Base-by-base conservation (phyloP, 2,329 filamentous ascomycete species). In the Colletotrichum scovillei region DNA sequence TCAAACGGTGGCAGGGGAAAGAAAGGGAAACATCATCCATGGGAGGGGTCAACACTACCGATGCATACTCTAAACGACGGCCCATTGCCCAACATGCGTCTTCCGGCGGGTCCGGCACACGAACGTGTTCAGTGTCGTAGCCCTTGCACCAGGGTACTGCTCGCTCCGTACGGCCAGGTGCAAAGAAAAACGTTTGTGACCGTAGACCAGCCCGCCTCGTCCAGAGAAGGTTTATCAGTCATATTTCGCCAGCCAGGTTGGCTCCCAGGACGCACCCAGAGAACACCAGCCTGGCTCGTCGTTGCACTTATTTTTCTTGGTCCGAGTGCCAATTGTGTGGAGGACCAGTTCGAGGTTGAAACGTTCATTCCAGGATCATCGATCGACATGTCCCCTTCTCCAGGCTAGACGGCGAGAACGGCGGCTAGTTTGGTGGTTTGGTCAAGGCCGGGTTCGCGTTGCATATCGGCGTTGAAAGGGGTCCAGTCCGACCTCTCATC, bases 301-400 rank as follows among this genome's bases (percentile, higher is more conserved):
- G 26, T 14, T 60, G 67, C 56, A 14, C 64, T 55, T n/a, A 32
- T 55, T 52, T 55, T 55, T 69, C 66, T 56, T 73, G 67, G 60
- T 38, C 70, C 67, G 55, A 60, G 70, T 57, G 67, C 58, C 55
- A 19, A 11, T 26, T 26, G 53, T 53, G 59, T 64, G 55, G 52
- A 70, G 64, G 60, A 71, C 35, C 67, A 66, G 67, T 73, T 73
- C 71, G 71, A 73, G 19, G 71, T 73, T 73, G 71, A 73, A 73
- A 73, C 71, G 67, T 73, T 73, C 71, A 71, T 66, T 52, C 70
- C 26, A 42, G 71, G 71, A 71, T 71, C 60, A 71, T 73, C 71
- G 67, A 73, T 71, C 67, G 70, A 49, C 35, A n/a, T 35, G 26
- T 35, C 22, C 55, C 42, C 16, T 46, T 64, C 42, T 56, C n/a